phyloP scores from a whole-genome alignment of 192 early-diverging fungal species.

The Physocladia obscura region DNA sequence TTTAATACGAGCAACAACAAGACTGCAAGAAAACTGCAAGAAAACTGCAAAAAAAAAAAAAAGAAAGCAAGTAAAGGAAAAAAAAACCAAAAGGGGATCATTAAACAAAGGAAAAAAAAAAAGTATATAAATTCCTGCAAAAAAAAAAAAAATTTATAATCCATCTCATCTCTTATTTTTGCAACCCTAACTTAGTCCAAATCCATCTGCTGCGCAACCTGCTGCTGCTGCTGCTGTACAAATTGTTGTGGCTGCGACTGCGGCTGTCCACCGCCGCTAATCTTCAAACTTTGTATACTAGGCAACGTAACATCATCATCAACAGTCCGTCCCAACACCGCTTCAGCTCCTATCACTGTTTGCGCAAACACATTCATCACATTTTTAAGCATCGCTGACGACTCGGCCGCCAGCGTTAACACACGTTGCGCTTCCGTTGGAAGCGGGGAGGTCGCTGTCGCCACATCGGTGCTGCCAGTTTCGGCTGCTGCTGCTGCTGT shows the following conservation, averaged over 20 bases:
- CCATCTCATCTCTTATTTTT: not conserved
- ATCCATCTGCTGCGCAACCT: conserved; percentile 13
- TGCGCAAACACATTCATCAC: conserved; percentile 68
- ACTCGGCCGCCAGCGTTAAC: conserved; percentile 69
- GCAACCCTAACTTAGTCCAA: not conserved
- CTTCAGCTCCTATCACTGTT: conserved; percentile 67
- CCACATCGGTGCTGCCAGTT: not conserved
- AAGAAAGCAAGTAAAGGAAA: not conserved
- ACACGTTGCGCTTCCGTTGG: conserved; percentile 64
- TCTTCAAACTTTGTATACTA: not conserved
- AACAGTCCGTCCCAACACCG: conserved; percentile 49
- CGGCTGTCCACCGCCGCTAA: not conserved
- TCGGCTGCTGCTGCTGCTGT: not conserved
- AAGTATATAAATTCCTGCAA: not conserved
- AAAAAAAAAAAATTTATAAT: not conserved
- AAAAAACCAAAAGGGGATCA: not conserved
- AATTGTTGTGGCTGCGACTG: not conserved
- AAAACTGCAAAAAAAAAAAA: not conserved
- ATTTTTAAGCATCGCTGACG: conserved; percentile 63
- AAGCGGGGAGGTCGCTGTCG: conserved; percentile 6
- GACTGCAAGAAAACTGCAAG: no score
- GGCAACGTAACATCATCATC: conserved; percentile 11
- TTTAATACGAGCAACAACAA: no score
- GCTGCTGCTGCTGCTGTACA: not conserved
- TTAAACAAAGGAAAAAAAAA: conserved; percentile 10